Percentiles rank a stretch among this genome's conserved stretches.
phyloP scores from a whole-genome alignment of 257 asterid genomes.

The Lithospermum erythrorhizon region DNA sequence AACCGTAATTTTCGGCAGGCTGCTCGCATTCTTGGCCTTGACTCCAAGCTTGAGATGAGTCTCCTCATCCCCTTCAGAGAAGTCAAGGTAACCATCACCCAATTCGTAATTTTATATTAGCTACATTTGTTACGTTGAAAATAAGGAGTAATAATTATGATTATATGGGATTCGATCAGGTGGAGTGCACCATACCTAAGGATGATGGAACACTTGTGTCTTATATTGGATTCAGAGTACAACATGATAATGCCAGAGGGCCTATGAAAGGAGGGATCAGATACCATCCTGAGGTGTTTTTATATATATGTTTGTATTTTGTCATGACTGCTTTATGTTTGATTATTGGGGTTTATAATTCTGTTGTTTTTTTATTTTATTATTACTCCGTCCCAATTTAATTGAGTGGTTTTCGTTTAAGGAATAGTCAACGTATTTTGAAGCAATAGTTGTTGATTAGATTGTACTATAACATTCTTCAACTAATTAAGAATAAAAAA shows the following conservation, averaged over 20 bases:
- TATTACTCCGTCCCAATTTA: too few species aligned
- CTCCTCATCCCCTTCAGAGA: conserved; percentile 93
- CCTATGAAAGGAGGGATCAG: conserved; percentile 99
- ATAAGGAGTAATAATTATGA: too few species aligned
- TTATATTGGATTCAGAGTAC: conserved; percentile 80
- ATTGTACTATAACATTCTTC: too few species aligned
- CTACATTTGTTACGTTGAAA: too few species aligned
- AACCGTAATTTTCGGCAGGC: conserved; percentile 86
- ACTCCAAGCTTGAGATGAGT: conserved; percentile 70
- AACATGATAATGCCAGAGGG: conserved; percentile 93
- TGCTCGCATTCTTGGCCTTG: conserved; percentile 79
- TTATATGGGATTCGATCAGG: conserved; percentile 37
- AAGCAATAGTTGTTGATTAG: too few species aligned
- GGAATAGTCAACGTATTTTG: too few species aligned
- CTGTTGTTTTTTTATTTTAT: too few species aligned
- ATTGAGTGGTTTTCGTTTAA: too few species aligned
- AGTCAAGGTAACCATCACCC: conserved; percentile 47
- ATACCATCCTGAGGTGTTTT: conserved; percentile 87
- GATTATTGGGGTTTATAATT: too few species aligned
- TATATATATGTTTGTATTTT: not conserved
- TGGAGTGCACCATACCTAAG: conserved; percentile 88
- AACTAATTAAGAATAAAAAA: not conserved
- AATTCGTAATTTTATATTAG: too few species aligned
- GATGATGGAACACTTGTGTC: conserved; percentile 89
- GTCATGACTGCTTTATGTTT: not conserved